phyloP scores from a whole-genome alignment of 2,329 filamentous ascomycete species.

The Cryphonectria japonica region DNA sequence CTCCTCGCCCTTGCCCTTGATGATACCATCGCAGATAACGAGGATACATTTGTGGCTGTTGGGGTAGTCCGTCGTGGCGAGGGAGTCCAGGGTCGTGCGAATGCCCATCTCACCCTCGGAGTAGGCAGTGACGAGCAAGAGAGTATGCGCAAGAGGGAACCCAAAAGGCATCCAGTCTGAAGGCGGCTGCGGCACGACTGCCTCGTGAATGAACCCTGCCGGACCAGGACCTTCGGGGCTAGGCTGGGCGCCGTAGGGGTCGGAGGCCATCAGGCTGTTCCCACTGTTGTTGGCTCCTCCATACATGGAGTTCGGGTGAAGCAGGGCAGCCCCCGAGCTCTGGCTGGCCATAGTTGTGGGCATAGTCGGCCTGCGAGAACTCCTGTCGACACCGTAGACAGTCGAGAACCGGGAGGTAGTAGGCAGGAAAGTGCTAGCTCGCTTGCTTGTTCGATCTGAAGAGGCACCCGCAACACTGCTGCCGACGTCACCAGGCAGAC shows the following conservation, averaged over 20 bases:
- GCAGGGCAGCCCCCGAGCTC: slow-evolving; percentile 71
- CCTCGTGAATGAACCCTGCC: slow-evolving; percentile 93
- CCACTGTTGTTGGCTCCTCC: slow-evolving; percentile 66
- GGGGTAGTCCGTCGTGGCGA: slow-evolving; percentile 96
- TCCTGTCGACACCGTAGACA: slow-evolving; percentile 76
- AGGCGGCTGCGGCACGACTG: slow-evolving; percentile 93
- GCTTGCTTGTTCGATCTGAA: slow-evolving; percentile 75
- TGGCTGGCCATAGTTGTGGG: slow-evolving; percentile 97
- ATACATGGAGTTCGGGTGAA: slow-evolving; percentile 75
- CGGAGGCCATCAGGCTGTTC: slow-evolving; percentile 66
- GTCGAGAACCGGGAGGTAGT: slow-evolving; percentile 94
- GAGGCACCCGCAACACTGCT: slow-evolving; percentile 63
- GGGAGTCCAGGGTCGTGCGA: slow-evolving; percentile 91
- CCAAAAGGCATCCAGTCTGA: slow-evolving; percentile 98
- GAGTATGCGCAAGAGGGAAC: slow-evolving; percentile 88
- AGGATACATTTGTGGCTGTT: slow-evolving; percentile 99
- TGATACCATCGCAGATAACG: slow-evolving; percentile 95
- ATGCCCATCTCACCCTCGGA: slow-evolving; percentile 94
- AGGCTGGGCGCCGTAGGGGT: slow-evolving; percentile 55
- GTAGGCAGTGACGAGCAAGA: slow-evolving; percentile 95
- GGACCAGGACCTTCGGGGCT: slow-evolving; percentile 75
- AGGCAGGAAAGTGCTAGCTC: slow-evolving; percentile 82
- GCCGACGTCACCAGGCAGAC: slow-evolving; percentile 74
- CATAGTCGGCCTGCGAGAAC: slow-evolving; percentile 51
- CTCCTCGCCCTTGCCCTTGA: slow-evolving; percentile 91